Evolutionary conservation across 345 rosid genomes (phyloP).

Genomic region (Rhodamnia argentea): DNA sequence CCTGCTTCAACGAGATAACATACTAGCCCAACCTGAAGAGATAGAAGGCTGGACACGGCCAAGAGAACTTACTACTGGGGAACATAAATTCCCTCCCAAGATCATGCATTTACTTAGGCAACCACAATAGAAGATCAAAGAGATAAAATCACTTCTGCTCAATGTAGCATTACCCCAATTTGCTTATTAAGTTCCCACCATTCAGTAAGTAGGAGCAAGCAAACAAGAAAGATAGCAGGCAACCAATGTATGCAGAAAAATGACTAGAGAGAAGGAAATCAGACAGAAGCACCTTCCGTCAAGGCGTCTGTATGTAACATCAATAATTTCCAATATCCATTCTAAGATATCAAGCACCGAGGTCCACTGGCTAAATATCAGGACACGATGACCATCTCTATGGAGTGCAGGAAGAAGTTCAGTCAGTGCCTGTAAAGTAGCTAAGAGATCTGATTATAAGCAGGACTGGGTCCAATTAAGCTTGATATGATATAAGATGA

Average conservation of each 20-base stretch:
- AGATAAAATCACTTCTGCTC: not conserved
- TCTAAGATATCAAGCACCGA: conserved; percentile 96
- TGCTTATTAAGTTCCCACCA: not conserved
- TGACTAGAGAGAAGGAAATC: not conserved
- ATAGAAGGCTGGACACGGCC: not conserved
- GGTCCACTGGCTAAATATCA: conserved; percentile 99
- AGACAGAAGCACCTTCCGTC: conserved; percentile 65
- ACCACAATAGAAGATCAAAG: not conserved
- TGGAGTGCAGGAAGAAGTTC: conserved; percentile 74
- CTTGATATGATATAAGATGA: not conserved
- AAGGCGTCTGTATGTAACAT: conserved; percentile 77
- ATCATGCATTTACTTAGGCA: not conserved
- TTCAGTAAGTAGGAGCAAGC: not conserved
- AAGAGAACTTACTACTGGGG: not conserved
- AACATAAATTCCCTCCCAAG: not conserved
- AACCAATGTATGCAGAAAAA: not conserved
- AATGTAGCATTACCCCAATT: not conserved
- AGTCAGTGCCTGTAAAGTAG: conserved; percentile 47
- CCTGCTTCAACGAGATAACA: not conserved
- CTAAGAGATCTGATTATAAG: not conserved
- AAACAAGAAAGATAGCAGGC: not conserved
- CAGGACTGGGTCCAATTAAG: not conserved
- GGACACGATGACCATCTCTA: conserved; percentile 65
- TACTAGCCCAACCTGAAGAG: not conserved
- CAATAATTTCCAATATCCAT: conserved; percentile 87